Base-by-base conservation (phyloP, 495 filamentous ascomycete species). In the Hypoxylon fuscum region DNA sequence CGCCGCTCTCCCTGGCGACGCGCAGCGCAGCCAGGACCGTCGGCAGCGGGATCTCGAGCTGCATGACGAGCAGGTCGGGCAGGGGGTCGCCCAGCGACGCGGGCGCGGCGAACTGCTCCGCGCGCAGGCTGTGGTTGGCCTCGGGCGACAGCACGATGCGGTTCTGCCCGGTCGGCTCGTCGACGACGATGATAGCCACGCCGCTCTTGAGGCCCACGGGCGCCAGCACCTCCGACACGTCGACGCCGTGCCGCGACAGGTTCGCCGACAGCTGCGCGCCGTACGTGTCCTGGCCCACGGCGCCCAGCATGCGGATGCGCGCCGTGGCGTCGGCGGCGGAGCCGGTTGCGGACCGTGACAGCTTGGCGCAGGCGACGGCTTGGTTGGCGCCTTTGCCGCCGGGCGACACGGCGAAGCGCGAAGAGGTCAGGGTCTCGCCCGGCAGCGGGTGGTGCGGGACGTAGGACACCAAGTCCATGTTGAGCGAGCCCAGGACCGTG, bases 301-400 rank as follows among this genome's bases (percentile, higher is more conserved):
- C 86, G 25, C 93, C 94, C 9, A 94, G 74, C 91, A 98, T 97
- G 55, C 84, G 79, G 20, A 96, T 87, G 3, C 74, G 68, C 2
- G 91, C 84, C 12, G 79, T 74, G 69, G 55, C 14, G 45, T 44
- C 12, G 22, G 46, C 35, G 35, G 51, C 21, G 22, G 51, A 11
- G 15, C 46, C 61, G 2, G 63, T 14, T 12, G 73, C 74, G 1
- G 68, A 42, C n/a, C 76, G 77, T 0, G 80, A 83, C 7, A 79
- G 73, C 60, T 81, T 79, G 22, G 76, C 75, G 55, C 87, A 83
- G 5, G 94, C 94, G 37, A 96, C 90, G 41, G 92, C 92, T 77
- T 98, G 95, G 79, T 98, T 98, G 29, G 92, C 92, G 59, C 95
- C 95, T 77, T 98, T 98, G 37, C 95, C 95, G 51, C 95, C 95